These are phyloP conservation scores for Nothophaeocryptopus gaeumannii DNA, from an alignment of 2,329 filamentous ascomycete genomes.

Conservation along the genomic window DNA sequence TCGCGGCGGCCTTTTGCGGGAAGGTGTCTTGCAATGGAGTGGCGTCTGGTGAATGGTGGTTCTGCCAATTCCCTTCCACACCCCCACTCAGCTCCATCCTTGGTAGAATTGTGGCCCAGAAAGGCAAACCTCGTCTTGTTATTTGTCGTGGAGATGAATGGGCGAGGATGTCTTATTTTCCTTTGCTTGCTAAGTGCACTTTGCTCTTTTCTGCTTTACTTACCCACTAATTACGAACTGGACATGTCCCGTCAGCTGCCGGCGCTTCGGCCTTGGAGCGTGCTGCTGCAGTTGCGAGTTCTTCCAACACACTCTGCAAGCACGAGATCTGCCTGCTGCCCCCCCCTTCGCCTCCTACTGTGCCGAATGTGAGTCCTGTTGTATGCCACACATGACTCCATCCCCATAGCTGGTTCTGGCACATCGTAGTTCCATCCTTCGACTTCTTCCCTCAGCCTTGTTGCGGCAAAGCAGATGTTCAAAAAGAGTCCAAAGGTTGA, in stretches of 20 bases:
- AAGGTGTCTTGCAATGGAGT: neutral
- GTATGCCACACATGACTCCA: neutral
- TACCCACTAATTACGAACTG: neutral
- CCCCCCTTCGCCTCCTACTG: too few relatives aligned
- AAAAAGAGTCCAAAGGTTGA: slow-evolving; percentile 4
- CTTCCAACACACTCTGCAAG: slow-evolving; percentile 2
- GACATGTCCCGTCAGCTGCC: slow-evolving; percentile 14
- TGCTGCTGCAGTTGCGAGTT: too few relatives aligned
- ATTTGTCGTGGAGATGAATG: slow-evolving; percentile 16
- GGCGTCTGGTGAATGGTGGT: neutral
- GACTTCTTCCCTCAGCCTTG: neutral
- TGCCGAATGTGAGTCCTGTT: too few relatives aligned
- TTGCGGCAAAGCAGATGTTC: slow-evolving; percentile 16
- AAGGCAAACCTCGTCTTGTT: slow-evolving; percentile 3
- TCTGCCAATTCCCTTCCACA: neutral
- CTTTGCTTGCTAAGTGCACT: neutral
- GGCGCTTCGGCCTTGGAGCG: slow-evolving; percentile 19
- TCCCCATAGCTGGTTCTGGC: slow-evolving; percentile 1
- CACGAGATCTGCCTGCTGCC: too few relatives aligned
- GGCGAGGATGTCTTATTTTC: slow-evolving; percentile 13
- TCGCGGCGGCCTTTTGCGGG: slow-evolving; percentile 9
- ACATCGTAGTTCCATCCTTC: slow-evolving; percentile 3
- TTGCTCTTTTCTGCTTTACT: neutral
- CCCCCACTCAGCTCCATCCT: slow-evolving; percentile 9
- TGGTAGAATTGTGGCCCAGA: slow-evolving; percentile 15